phyloP scores from a whole-genome alignment of 208 protist genomes.

The Trypanosoma congolense region DNA sequence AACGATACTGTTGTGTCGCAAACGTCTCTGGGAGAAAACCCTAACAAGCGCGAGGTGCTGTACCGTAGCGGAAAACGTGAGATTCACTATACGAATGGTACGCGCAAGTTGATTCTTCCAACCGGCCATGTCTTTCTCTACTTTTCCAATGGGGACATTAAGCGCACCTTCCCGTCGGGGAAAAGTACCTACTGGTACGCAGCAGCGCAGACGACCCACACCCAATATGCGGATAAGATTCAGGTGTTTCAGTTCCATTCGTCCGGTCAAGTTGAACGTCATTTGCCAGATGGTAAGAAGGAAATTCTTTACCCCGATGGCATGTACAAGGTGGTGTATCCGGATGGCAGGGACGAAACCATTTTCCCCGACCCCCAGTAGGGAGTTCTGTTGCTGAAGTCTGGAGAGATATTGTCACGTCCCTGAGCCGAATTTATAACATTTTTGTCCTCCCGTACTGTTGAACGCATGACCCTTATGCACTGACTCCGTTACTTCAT shows the following conservation, averaged over 20 bases:
- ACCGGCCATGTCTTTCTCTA: conserved; percentile 76
- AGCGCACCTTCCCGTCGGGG: conserved; percentile 83
- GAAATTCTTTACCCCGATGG: conserved; percentile 92
- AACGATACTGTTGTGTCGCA: conserved; percentile 74
- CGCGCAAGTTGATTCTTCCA: conserved; percentile 82
- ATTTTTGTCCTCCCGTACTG: no score
- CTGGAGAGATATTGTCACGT: no score
- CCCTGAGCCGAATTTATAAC: no score
- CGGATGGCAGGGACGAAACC: conserved; percentile 81
- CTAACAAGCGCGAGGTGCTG: conserved; percentile 83
- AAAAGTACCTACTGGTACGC: conserved; percentile 92
- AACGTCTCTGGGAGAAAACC: conserved; percentile 67
- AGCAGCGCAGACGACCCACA: conserved; percentile 88
- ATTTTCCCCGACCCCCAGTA: conserved; percentile 68
- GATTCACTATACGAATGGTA: conserved; percentile 91
- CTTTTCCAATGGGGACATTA: conserved; percentile 92
- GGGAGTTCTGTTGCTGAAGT: no score
- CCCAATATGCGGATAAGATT: conserved; percentile 74
- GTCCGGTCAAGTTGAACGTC: conserved; percentile 86
- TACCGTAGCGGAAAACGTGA: conserved; percentile 89
- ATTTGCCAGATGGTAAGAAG: conserved; percentile 87
- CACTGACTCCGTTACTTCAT: no score
- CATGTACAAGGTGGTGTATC: conserved; percentile 81
- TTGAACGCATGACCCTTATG: no score
- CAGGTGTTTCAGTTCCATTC: conserved; percentile 89